Evolutionary conservation across 352 stramenopile species (phyloP).

Genomic region (Phytophthora europaea): DNA sequence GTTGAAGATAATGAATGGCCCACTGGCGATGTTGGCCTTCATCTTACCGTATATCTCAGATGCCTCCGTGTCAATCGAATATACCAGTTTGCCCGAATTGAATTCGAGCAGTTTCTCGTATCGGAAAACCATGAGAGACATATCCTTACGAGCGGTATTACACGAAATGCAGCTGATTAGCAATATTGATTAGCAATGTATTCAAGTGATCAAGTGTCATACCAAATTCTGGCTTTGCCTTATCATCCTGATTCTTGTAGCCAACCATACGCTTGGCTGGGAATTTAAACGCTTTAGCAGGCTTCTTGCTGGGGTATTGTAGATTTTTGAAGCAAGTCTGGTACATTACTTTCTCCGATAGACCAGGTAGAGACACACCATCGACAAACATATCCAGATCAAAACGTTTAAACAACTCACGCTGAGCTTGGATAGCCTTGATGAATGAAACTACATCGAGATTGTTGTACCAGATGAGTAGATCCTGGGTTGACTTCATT

Average conservation of each 20-base stretch:
- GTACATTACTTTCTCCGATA: background rate
- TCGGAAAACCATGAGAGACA: no score
- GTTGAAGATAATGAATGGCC: background rate
- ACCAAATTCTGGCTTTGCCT: constrained; percentile 15
- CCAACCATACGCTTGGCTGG: no score
- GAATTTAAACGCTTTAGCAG: background rate
- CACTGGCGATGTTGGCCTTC: background rate
- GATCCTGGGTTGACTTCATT: no score
- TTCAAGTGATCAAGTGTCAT: constrained; percentile 35
- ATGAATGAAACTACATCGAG: background rate
- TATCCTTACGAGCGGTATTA: no score
- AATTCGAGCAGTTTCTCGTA: no score
- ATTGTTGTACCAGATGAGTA: no score
- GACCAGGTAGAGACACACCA: background rate
- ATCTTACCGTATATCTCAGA: no score
- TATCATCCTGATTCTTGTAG: background rate
- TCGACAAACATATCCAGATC: background rate
- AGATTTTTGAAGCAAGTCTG: background rate
- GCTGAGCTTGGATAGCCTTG: background rate
- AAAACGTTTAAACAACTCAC: background rate
- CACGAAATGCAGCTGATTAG: constrained; percentile 3
- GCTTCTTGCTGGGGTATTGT: no score
- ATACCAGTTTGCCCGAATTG: no score
- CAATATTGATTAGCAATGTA: constrained; percentile 11
- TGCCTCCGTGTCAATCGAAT: no score